Conservation (phyloP, 371 early-diverging fungal species). For the Apophysomyces sp. region DNA sequence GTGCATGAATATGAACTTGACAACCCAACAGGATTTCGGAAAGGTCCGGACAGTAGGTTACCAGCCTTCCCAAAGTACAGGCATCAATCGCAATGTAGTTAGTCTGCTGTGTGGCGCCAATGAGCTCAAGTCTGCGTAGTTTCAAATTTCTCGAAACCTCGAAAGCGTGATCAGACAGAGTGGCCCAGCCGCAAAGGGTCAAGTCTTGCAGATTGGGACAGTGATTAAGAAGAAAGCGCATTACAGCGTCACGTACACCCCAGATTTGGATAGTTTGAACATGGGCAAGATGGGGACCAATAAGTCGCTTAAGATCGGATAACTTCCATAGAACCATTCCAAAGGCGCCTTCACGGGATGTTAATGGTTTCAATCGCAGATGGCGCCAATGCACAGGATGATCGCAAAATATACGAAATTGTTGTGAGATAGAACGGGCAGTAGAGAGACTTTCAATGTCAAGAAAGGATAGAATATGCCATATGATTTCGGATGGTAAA, state of each 20-base stretch:
- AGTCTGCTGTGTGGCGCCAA: slow-evolving; percentile 21
- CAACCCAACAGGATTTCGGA: slow-evolving; percentile 28
- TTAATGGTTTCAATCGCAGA: slow-evolving; percentile 10
- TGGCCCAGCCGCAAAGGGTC: slow-evolving; percentile 33
- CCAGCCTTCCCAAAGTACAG: slow-evolving; percentile 18
- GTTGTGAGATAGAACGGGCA: slow-evolving; percentile 15
- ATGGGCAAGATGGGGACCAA: slow-evolving; percentile 24
- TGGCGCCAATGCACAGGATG: slow-evolving; percentile 28
- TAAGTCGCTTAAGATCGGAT: slow-evolving; percentile 17
- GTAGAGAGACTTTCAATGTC: slow-evolving; percentile 15
- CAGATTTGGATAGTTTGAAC: slow-evolving; percentile 27
- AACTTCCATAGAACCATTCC: slow-evolving; percentile 21
- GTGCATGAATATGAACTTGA: slow-evolving; percentile 39
- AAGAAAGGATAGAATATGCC: slow-evolving; percentile 7
- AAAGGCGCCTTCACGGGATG: not conserved
- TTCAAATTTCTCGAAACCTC: not conserved
- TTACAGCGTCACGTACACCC: slow-evolving; percentile 40
- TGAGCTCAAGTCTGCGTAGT: slow-evolving; percentile 19
- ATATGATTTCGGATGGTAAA: slow-evolving; percentile 20
- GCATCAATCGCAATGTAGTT: slow-evolving; percentile 38
- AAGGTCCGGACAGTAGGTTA: slow-evolving; percentile 27
- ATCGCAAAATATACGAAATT: slow-evolving; percentile 20
- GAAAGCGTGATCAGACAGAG: slow-evolving; percentile 38
- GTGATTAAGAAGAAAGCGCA: slow-evolving; percentile 24
- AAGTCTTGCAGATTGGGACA: slow-evolving; percentile 23